phyloP scores from a whole-genome alignment of 2,329 filamentous ascomycete genomes.

The Elsinoe australis region DNA sequence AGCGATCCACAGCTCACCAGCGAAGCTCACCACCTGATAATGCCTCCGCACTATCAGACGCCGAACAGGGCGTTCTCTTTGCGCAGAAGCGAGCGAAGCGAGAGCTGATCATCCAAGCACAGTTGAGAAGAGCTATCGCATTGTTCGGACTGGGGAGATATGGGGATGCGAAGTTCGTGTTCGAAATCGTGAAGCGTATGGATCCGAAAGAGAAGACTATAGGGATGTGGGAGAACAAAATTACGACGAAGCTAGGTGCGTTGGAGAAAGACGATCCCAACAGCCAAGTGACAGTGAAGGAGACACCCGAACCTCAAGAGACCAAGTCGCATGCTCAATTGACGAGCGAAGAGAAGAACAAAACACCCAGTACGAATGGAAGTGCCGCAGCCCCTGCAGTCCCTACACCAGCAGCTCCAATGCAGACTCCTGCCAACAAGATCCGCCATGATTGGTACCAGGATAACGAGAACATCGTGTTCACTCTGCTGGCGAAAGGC shows the following conservation, averaged over 20 bases:
- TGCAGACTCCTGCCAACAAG: conserved; percentile 47
- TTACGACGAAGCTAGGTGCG: conserved; percentile 44
- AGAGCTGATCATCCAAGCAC: conserved; percentile 69
- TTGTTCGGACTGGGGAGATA: conserved; percentile 62
- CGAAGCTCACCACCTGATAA: conserved; percentile 48
- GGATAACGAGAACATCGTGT: conserved; percentile 50
- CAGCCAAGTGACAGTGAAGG: conserved; percentile 39
- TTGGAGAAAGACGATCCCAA: conserved; percentile 45
- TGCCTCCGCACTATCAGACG: conserved; percentile 38
- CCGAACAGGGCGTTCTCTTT: conserved; percentile 47
- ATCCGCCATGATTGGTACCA: conserved; percentile 65
- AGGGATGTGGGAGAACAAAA: conserved; percentile 53
- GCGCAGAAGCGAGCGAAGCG: conserved; percentile 68
- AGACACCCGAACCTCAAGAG: conserved; percentile 39
- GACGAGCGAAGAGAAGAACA: conserved; percentile 22
- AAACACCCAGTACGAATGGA: neutral
- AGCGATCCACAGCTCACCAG: conserved; percentile 71
- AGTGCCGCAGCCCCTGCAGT: neutral
- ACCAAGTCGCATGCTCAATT: neutral
- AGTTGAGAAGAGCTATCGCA: conserved; percentile 70
- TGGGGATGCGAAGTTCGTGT: conserved; percentile 67
- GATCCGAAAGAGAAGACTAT: conserved; percentile 47
- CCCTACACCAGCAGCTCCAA: conserved; percentile 18
- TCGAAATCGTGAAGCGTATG: conserved; percentile 50
- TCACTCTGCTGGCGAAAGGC: conserved; percentile 60